Evolutionary conservation across 768 basidiomycete genomes (phyloP).

Genomic region (Trametes elegans): DNA sequence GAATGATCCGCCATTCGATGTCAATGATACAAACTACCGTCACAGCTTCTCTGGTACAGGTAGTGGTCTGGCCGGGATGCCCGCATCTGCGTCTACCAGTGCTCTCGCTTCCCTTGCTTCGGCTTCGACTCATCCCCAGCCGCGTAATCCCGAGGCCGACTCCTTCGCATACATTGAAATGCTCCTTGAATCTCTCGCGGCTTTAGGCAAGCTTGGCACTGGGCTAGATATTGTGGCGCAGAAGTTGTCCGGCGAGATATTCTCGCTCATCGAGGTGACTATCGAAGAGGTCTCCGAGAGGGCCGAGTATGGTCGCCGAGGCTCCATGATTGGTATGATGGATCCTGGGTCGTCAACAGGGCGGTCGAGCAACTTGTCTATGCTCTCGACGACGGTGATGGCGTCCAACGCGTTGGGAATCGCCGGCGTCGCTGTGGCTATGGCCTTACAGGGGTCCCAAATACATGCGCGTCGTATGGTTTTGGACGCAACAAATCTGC

Average conservation of each 20-base stretch:
- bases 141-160: conserved; percentile 80
- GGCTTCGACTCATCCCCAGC: conserved; percentile 17
- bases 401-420: conserved; percentile 19
- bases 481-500: conserved; percentile 49
- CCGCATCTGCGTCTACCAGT: conserved; percentile 7
- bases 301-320: conserved; percentile 70
- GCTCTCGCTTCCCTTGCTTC: conserved; percentile 21
- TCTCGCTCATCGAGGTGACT: conserved; percentile 79
- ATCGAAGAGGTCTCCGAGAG: conserved; percentile 91
- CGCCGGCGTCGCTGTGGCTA: conserved; percentile 21
- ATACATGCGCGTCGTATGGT: conserved; percentile 9
- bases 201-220: conserved; percentile 82
- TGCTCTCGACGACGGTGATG: conserved; percentile 14
- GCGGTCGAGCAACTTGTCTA: conserved; percentile 17
- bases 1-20: conserved; percentile 75
- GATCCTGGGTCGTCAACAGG: conserved; percentile 24
- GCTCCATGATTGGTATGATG: conserved; percentile 35
- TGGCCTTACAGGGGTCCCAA: conserved; percentile 7
- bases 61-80: conserved; percentile 17
- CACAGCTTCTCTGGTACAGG: conserved; percentile 21
- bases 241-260: conserved; percentile 81
- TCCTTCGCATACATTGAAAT: conserved; percentile 93
- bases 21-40: conserved; percentile 42
- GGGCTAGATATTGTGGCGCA: conserved; percentile 84
- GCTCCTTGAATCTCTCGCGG: conserved; percentile 87